Base-by-base conservation (phyloP, 1,284 basidiomycete species). In the Caloboletus inedulis region DNA sequence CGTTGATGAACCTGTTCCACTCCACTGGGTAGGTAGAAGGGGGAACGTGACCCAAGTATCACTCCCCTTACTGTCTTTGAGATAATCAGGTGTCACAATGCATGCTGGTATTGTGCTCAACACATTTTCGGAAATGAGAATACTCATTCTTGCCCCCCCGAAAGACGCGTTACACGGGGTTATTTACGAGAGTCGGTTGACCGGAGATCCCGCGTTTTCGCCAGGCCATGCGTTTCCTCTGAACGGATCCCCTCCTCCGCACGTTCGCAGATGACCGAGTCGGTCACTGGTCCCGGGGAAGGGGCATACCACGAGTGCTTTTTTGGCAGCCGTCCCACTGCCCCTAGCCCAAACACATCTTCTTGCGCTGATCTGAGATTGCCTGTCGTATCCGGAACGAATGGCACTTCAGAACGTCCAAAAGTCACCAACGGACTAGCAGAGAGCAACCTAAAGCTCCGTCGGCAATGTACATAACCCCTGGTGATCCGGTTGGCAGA, bases 351-450 rank as follows among this genome's bases (percentile, higher is more conserved):
- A 37, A 30, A 25, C 43, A 42, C 35, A 30, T 39, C 47, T 47
- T 41, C 45, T 30, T 31, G 43, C 43, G 47, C 47, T 53, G 50
- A 64, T 63, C 63, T 60, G 18, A 59, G 59, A 64, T 66, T 51
- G 43, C 37, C 33, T 47, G 40, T 49, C 13, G 19, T 51, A 43
- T 34, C 41, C 35, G 34, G 39, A 54, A 61, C 34, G 37, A 30
- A 37, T 27, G 46, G 40, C 16, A 27, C 27, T 29, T 36, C 30
- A 46, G 50, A 61, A 52, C 23, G 44, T 30, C 31, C 45, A 46
- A 46, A 65, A 64, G 52, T 53, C 53, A 41, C 50, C 52, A 57
- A 41, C 41, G 41, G 36, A 37, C 21, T 10, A 33, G 34, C 25
- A 58, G 8, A 23, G 25, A 51, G 49, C 46, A 47, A 51, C 49